Percentiles rank a stretch among this genome's conserved stretches.
Conservation (phyloP, 768 basidiomycete genomes). For the Collybiopsis confluens region DNA sequence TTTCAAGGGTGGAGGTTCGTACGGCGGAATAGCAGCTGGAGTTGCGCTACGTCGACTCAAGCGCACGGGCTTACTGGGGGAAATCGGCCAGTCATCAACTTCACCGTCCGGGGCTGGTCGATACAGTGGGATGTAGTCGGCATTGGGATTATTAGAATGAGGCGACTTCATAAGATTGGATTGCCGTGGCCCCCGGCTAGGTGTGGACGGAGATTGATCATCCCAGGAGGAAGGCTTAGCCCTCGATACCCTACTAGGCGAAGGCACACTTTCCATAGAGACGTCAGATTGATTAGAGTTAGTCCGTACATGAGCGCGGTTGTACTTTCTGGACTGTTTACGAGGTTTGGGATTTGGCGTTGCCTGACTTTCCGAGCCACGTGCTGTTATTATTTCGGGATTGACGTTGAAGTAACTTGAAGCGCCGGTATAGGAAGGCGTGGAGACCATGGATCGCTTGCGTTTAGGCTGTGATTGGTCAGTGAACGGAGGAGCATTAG, state of each 20-base stretch:
- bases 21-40: conserved; percentile 45
- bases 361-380: conserved; percentile 21
- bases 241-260: neutral
- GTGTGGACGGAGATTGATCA: conserved; percentile 11
- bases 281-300: conserved; percentile 6
- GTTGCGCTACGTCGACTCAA: conserved; percentile 42
- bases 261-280: conserved; percentile 6
- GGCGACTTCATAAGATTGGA: conserved; percentile 34
- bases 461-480: conserved; percentile 10
- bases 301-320: conserved; percentile 6
- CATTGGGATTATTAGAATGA: conserved; percentile 42
- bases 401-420: conserved; percentile 24
- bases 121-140: conserved; percentile 41
- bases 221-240: neutral
- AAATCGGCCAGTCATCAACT: conserved; percentile 11
- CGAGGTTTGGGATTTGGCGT: conserved; percentile 64
- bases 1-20: conserved; percentile 64
- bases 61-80: conserved; percentile 15
- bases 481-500: neutral
- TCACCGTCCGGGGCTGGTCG: neutral
- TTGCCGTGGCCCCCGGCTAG: conserved; percentile 16
- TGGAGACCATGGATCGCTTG: conserved; percentile 8
- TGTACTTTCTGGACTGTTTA: conserved; percentile 31
- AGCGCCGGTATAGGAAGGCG: conserved; percentile 12
- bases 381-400: conserved; percentile 32